Conservation (phyloP, 495 filamentous ascomycete genomes). For the Aspergillus bridgeri region DNA sequence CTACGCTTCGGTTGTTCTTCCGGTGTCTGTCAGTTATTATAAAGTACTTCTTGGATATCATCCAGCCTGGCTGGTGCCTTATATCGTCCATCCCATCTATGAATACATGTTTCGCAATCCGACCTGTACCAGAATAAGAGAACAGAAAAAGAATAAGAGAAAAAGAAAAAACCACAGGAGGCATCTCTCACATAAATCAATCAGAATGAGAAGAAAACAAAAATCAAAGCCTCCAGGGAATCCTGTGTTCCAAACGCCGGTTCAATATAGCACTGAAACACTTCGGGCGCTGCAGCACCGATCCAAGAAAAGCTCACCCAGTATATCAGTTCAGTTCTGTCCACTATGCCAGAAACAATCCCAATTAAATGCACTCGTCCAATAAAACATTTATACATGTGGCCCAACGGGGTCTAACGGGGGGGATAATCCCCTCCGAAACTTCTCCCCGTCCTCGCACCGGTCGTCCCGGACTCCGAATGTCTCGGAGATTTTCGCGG, state of each 20-base stretch:
- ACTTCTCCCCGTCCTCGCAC: slow-evolving; percentile 6
- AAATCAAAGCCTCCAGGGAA: slow-evolving; percentile 23
- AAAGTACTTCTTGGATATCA: slow-evolving; percentile 3
- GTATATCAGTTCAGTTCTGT: slow-evolving; percentile 6
- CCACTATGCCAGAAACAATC: slow-evolving; percentile 5
- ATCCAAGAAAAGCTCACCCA: slow-evolving; percentile 20
- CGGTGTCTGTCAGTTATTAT: neutral
- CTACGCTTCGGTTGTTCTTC: neutral
- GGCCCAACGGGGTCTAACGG: neutral
- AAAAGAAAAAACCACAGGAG: slow-evolving; percentile 14
- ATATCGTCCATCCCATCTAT: slow-evolving; percentile 14
- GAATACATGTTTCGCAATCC: slow-evolving; percentile 30
- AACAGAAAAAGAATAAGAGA: slow-evolving; percentile 19
- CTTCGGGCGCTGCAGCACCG: slow-evolving; percentile 18
- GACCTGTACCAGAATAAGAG: slow-evolving; percentile 14
- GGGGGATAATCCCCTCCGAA: slow-evolving; percentile 12
- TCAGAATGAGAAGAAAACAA: slow-evolving; percentile 6
- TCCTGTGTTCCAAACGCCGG: slow-evolving; percentile 32
- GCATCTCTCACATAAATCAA: neutral
- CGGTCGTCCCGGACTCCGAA: slow-evolving; percentile 10
- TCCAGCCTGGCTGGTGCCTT: slow-evolving; percentile 6
- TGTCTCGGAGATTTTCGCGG: slow-evolving; percentile 1
- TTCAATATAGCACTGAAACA: slow-evolving; percentile 25
- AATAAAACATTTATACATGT: slow-evolving; percentile 8
- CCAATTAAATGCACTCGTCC: slow-evolving; percentile 5